Conservation (phyloP, 2,329 filamentous ascomycete species). For the Chrysoporthe deuterocubensis region DNA sequence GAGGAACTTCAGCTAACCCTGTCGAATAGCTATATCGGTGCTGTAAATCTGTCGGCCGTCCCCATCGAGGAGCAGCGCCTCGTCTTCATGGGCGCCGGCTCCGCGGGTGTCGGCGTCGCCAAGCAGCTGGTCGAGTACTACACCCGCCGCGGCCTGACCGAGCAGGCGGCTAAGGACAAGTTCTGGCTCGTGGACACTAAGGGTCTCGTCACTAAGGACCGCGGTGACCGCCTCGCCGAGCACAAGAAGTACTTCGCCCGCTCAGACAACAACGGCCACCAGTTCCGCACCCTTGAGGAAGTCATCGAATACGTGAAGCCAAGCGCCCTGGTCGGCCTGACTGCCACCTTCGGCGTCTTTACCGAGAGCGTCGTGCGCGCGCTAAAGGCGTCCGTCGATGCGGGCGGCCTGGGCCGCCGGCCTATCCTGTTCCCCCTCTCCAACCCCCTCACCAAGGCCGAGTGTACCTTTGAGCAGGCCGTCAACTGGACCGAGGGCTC, state of each 20-base stretch:
- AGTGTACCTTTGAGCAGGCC: slow-evolving; percentile 96
- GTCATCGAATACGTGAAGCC: slow-evolving; percentile 95
- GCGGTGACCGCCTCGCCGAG: slow-evolving; percentile 90
- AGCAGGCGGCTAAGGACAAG: slow-evolving; percentile 84
- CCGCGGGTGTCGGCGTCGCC: slow-evolving; percentile 93
- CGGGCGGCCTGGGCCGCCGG: slow-evolving; percentile 69
- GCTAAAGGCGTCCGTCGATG: slow-evolving; percentile 67
- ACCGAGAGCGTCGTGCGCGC: slow-evolving; percentile 81
- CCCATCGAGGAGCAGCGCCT: slow-evolving; percentile 89
- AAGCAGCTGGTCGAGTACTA: slow-evolving; percentile 99
- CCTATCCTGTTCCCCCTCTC: slow-evolving; percentile 96
- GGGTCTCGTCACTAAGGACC: slow-evolving; percentile 90
- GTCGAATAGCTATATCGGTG: slow-evolving; percentile 60
- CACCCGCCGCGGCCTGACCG: slow-evolving; percentile 85
- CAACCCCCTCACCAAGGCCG: slow-evolving; percentile 94
- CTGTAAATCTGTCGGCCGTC: slow-evolving; percentile 83
- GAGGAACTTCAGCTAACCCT: slow-evolving; percentile 55
- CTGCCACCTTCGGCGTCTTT: slow-evolving; percentile 93
- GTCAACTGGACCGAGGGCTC: slow-evolving; percentile 88
- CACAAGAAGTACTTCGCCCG: slow-evolving; percentile 79
- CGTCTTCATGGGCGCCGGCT: slow-evolving; percentile 95
- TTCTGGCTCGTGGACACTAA: slow-evolving; percentile 99
- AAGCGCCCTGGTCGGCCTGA: slow-evolving; percentile 91
- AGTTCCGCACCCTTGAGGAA: slow-evolving; percentile 81
- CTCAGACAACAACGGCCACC: slow-evolving; percentile 65